Evolutionary conservation across 495 filamentous ascomycete species (phyloP).

Genomic region (Hypoxylon cercidicola): DNA sequence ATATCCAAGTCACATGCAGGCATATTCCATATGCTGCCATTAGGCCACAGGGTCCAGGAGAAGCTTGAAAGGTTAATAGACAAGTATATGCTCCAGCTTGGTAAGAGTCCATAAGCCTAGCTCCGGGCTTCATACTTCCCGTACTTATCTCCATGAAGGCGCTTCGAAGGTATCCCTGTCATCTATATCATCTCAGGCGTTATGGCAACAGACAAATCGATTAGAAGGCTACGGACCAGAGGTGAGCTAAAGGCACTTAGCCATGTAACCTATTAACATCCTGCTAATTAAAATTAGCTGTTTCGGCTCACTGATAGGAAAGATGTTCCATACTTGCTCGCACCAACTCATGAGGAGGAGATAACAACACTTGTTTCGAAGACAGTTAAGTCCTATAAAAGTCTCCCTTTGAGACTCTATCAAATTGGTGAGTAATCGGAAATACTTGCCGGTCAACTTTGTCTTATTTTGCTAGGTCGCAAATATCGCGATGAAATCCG

Average conservation of each 20-base stretch:
- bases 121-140: not conserved
- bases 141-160: constrained; percentile 56
- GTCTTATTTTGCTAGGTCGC: constrained; percentile 64
- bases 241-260: constrained; percentile 50
- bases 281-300: constrained; percentile 60
- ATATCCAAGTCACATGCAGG: constrained; percentile 74
- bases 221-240: constrained; percentile 71
- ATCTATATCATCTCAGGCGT: constrained; percentile 82
- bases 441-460: not conserved
- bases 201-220: constrained; percentile 73
- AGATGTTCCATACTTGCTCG: constrained; percentile 76
- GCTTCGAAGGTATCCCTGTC: constrained; percentile 91
- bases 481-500: constrained; percentile 95
- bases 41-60: constrained; percentile 88
- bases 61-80: constrained; percentile 89
- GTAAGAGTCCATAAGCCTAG: constrained; percentile 56
- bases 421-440: constrained; percentile 75
- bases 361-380: constrained; percentile 82
- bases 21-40: constrained; percentile 90
- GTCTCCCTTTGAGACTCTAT: constrained; percentile 87
- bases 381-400: constrained; percentile 83
- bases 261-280: not conserved
- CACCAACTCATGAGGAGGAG: constrained; percentile 97
- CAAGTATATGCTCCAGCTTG: constrained; percentile 83
- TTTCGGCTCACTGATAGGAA: constrained; percentile 86